Percentiles rank a stretch among this genome's conserved stretches.
These are phyloP conservation scores for Licmophora abbreviata DNA, from an alignment of 108 stramenopile species.

Conservation along the genomic window DNA sequence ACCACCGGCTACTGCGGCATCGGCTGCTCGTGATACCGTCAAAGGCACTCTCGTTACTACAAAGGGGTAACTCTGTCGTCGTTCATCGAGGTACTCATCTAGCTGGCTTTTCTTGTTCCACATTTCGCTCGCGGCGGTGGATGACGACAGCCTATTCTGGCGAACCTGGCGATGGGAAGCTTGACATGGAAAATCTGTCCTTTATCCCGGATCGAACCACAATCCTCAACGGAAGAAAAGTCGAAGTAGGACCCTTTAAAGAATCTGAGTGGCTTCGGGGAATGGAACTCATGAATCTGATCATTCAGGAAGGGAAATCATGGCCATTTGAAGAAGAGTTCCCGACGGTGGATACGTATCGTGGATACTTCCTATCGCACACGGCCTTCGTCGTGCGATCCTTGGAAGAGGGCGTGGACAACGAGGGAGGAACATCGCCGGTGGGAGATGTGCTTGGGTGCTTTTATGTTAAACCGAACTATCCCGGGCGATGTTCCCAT, in stretches of 20 bases:
- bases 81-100: too few species aligned
- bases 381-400: slow-evolving; percentile 44
- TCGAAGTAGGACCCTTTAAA: slow-evolving; percentile 18
- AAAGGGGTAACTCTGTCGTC: too few species aligned
- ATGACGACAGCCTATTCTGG: slow-evolving; percentile 50
- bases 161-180: slow-evolving; percentile 29
- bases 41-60: too few species aligned
- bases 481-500: slow-evolving; percentile 49
- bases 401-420: slow-evolving; percentile 28
- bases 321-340: slow-evolving; percentile 53
- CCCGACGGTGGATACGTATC: slow-evolving; percentile 25
- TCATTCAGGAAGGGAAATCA: slow-evolving; percentile 42
- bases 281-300: slow-evolving; percentile 43
- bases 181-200: slow-evolving; percentile 19
- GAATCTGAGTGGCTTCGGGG: slow-evolving; percentile 38
- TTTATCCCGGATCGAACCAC: slow-evolving; percentile 26
- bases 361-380: slow-evolving; percentile 45
- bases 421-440: slow-evolving; percentile 5
- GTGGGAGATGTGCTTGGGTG: slow-evolving; percentile 38
- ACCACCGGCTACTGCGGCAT: too few species aligned
- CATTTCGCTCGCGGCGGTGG: background rate
- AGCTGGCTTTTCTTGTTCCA: too few species aligned
- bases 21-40: too few species aligned
- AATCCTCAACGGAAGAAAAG: slow-evolving; percentile 9
- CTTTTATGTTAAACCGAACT: slow-evolving; percentile 60